Percentiles rank a stretch among this genome's conserved stretches.
These are phyloP conservation scores for Aphanoascus verrucosus DNA, from an alignment of 2,329 filamentous ascomycete genomes.

Conservation along the genomic window DNA sequence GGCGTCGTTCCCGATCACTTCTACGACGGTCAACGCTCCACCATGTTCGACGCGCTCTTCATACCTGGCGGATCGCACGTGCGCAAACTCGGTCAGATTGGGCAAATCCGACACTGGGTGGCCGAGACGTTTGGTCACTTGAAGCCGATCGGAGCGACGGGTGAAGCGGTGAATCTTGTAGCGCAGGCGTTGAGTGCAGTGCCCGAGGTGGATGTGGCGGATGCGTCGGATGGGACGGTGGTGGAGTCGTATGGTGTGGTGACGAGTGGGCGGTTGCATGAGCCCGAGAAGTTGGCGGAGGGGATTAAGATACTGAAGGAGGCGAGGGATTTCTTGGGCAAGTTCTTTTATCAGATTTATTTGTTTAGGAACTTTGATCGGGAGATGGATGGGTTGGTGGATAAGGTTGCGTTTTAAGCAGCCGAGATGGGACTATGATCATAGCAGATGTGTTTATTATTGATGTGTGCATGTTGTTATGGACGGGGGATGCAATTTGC, in stretches of 20 bases:
- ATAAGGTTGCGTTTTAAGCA: conserved; percentile 56
- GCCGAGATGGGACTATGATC: no score
- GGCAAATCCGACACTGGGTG: conserved; percentile 64
- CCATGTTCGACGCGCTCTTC: conserved; percentile 69
- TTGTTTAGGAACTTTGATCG: conserved; percentile 64
- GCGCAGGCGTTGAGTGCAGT: conserved; percentile 35
- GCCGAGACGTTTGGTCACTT: conserved; percentile 72
- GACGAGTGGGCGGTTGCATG: conserved; percentile 46
- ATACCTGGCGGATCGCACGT: conserved; percentile 52
- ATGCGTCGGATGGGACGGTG: conserved; percentile 40
- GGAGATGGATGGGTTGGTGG: conserved; percentile 58
- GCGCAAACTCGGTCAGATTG: conserved; percentile 54
- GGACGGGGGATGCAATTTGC: no score
- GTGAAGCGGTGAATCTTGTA: conserved; percentile 58
- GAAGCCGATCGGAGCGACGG: conserved; percentile 66
- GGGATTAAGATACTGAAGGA: conserved; percentile 54
- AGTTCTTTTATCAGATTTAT: conserved; percentile 58
- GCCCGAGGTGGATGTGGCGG: conserved; percentile 41
- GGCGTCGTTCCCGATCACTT: conserved; percentile 58
- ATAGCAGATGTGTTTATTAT: no score
- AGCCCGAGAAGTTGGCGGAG: conserved; percentile 51
- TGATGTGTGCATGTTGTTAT: no score
- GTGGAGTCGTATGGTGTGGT: conserved; percentile 68
- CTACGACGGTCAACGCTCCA: conserved; percentile 63
- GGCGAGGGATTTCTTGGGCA: conserved; percentile 57